Conservation (phyloP, 1,139 yeast genomes). For the Protomyces macrosporus region DNA sequence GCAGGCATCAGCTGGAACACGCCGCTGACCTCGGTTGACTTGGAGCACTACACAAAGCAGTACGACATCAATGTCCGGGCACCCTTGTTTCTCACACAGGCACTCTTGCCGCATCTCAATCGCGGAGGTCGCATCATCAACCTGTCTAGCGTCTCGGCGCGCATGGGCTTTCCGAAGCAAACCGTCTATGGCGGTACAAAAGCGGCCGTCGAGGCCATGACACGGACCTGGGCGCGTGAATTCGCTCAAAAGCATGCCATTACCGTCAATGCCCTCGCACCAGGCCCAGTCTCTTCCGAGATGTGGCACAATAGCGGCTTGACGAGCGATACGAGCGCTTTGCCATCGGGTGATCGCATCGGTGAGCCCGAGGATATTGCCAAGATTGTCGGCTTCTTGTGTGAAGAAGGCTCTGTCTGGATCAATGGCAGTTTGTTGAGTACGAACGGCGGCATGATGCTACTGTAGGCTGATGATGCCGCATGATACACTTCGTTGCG, state of each 20-base stretch:
- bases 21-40: not conserved
- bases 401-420: constrained; percentile 18
- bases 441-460: constrained; percentile 22
- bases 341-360: constrained; percentile 13
- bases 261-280: constrained; percentile 21
- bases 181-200: constrained; percentile 38
- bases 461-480: not conserved
- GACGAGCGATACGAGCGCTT: not conserved
- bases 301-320: constrained; percentile 5
- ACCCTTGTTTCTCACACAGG: constrained; percentile 10
- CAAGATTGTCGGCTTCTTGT: constrained; percentile 20
- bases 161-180: constrained; percentile 38
- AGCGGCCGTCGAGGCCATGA: constrained; percentile 30
- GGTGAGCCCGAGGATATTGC: constrained; percentile 24
- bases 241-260: constrained; percentile 13
- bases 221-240: constrained; percentile 19
- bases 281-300: constrained; percentile 19
- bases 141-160: constrained; percentile 22
- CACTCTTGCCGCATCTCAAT: constrained; percentile 4
- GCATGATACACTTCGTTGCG: too few relatives aligned
- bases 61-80: constrained; percentile 19
- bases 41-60: constrained; percentile 10
- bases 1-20: constrained; percentile 13
- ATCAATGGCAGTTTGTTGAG: constrained; percentile 17
- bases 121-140: constrained; percentile 22